These are phyloP conservation scores for Penstemon davidsonii DNA, from an alignment of 257 asterid species.

Conservation along the genomic window DNA sequence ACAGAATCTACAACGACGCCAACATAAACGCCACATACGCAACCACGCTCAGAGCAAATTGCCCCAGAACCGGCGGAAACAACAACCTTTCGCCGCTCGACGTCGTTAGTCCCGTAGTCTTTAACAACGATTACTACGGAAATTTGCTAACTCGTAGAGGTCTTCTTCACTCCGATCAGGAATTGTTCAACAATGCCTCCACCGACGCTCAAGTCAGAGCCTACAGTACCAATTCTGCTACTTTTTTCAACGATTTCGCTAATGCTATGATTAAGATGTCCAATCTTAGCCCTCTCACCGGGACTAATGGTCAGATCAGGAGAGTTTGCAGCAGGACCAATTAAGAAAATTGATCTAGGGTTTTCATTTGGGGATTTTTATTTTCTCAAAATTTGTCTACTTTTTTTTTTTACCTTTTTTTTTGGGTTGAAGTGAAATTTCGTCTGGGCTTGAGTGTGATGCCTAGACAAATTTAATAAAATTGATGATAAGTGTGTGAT, in stretches of 20 bases:
- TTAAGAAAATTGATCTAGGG: conserved; percentile 14
- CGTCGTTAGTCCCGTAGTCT: conserved; percentile 30
- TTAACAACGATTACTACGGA: conserved; percentile 55
- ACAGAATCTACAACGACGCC: conserved; percentile 56
- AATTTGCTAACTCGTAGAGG: conserved; percentile 46
- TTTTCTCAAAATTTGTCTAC: too few relatives aligned
- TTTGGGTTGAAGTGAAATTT: too few relatives aligned
- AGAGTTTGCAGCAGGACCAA: conserved; percentile 56
- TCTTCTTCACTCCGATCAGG: conserved; percentile 65
- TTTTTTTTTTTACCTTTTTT: too few relatives aligned
- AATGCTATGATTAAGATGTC: conserved; percentile 75
- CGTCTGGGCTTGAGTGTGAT: too few relatives aligned
- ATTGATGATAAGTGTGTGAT: too few relatives aligned
- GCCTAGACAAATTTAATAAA: too few relatives aligned
- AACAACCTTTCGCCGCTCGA: conserved; percentile 49
- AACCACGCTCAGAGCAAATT: conserved; percentile 30
- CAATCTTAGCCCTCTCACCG: conserved; percentile 65
- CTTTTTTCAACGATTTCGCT: conserved; percentile 61
- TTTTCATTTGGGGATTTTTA: too few relatives aligned
- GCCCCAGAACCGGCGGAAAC: conserved; percentile 57
- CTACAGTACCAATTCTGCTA: conserved; percentile 42
- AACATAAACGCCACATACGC: conserved; percentile 56
- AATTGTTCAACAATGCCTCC: conserved; percentile 60
- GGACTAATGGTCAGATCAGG: conserved; percentile 66
- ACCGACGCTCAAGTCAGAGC: conserved; percentile 58